Evolutionary conservation across 2,329 filamentous ascomycete species (phyloP).

Genomic region (Tolypocladium capitatum): DNA sequence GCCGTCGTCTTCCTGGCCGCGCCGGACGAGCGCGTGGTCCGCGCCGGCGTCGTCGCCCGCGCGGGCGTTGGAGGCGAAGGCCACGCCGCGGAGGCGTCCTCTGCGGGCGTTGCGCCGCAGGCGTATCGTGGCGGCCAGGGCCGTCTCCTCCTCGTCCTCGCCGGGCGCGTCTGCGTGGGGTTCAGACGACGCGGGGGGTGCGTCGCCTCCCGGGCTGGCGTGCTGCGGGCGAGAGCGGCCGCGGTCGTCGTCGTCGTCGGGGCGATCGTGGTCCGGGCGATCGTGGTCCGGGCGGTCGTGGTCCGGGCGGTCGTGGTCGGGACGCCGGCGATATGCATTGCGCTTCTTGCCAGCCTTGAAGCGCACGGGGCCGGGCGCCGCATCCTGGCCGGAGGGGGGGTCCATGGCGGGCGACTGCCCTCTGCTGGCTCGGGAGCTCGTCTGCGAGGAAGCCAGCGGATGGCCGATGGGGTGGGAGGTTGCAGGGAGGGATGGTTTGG

Average conservation of each 20-base stretch:
- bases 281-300: constrained; percentile 1
- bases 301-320: constrained; percentile 14
- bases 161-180: neutral
- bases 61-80: constrained; percentile 30
- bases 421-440: neutral
- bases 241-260: constrained; percentile 12
- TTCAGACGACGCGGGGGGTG: neutral
- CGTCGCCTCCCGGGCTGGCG: neutral
- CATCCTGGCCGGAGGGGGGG: neutral
- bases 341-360: constrained; percentile 48
- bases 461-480: neutral
- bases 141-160: constrained; percentile 19
- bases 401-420: constrained; percentile 8
- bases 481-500: no score
- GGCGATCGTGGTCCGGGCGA: no score
- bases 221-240: neutral
- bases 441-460: neutral
- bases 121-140: constrained; percentile 36
- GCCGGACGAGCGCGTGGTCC: constrained; percentile 13
- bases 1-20: constrained; percentile 22
- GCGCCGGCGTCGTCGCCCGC: neutral
- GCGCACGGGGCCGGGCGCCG: constrained; percentile 20
- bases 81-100: constrained; percentile 39
- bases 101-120: constrained; percentile 40
- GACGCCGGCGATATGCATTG: constrained; percentile 43